Percentiles rank a stretch among this genome's conserved stretches.
Evolutionary conservation across 2,329 filamentous ascomycete species (phyloP).

Genomic region (Phialocephala sp.): DNA sequence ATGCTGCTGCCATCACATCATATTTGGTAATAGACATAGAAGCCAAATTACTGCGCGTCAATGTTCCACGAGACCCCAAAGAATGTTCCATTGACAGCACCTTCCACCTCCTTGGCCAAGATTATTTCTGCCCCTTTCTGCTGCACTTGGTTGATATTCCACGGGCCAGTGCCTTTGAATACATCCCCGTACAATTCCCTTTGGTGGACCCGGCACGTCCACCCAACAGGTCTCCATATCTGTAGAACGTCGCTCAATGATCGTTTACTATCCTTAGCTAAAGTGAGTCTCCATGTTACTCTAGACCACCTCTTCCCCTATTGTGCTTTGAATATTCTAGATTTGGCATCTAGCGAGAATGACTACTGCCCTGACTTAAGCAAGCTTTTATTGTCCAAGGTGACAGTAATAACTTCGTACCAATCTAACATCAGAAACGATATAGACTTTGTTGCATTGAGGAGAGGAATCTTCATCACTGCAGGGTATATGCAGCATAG

Average conservation of each 20-base stretch:
- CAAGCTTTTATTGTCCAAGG: background rate
- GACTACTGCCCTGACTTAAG: slow-evolving; percentile 8
- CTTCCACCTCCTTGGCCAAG: too few relatives aligned
- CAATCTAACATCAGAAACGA: background rate
- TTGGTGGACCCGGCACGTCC: background rate
- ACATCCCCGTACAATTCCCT: background rate
- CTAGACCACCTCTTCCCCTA: background rate
- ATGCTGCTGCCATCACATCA: too few relatives aligned
- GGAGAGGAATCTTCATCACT: background rate
- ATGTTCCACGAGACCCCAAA: too few relatives aligned
- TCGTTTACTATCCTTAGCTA: background rate
- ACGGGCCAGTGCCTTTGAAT: background rate
- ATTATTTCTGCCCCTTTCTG: background rate
- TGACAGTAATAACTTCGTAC: background rate
- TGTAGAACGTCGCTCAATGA: background rate
- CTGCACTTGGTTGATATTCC: background rate
- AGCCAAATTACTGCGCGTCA: too few relatives aligned
- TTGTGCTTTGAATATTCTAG: background rate
- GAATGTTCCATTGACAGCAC: too few relatives aligned
- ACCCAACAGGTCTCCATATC: background rate
- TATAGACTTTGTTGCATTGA: background rate
- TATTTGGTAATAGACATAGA: too few relatives aligned
- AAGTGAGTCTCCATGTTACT: slow-evolving; percentile 1
- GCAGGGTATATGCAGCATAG: background rate
- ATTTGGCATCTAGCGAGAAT: background rate